Conservation (phyloP, 345 rosid species). For the Gossypium herbaceum region DNA sequence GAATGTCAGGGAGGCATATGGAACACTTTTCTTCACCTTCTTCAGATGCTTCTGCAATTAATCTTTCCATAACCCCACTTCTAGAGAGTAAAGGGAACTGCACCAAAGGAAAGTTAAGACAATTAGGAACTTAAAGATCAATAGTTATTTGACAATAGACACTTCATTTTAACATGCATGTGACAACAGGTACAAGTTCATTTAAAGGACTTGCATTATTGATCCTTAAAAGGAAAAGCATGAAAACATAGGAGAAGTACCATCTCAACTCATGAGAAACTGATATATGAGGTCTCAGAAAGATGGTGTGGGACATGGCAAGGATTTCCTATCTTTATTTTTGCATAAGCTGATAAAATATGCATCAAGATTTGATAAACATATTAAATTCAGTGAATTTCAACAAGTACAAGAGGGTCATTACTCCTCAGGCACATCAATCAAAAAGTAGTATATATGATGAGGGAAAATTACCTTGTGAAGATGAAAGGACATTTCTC, state of each 20-base stretch:
- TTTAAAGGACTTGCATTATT: neutral
- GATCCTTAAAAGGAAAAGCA: neutral
- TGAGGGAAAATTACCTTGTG: slow-evolving; percentile 66
- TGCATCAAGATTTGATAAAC: neutral
- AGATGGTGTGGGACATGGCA: neutral
- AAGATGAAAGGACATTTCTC: slow-evolving; percentile 91
- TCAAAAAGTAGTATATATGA: neutral
- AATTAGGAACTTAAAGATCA: slow-evolving; percentile 15
- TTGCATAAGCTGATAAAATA: neutral
- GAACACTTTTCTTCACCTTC: slow-evolving; percentile 63
- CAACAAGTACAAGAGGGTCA: neutral
- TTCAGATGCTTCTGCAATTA: slow-evolving; percentile 73
- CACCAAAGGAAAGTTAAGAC: slow-evolving; percentile 18
- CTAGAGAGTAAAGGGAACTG: slow-evolving; percentile 96
- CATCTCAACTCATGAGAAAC: slow-evolving; percentile 1
- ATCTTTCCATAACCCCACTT: slow-evolving; percentile 89
- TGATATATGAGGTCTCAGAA: neutral
- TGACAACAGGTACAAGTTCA: neutral
- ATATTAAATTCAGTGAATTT: neutral
- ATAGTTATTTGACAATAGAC: slow-evolving; percentile 13
- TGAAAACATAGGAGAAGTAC: neutral
- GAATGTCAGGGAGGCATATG: slow-evolving; percentile 55
- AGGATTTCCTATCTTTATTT: neutral
- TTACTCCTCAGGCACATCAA: neutral
- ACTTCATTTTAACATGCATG: neutral